Base-by-base conservation (phyloP, 2,329 filamentous ascomycete genomes). In the Emergomyces africanus region DNA sequence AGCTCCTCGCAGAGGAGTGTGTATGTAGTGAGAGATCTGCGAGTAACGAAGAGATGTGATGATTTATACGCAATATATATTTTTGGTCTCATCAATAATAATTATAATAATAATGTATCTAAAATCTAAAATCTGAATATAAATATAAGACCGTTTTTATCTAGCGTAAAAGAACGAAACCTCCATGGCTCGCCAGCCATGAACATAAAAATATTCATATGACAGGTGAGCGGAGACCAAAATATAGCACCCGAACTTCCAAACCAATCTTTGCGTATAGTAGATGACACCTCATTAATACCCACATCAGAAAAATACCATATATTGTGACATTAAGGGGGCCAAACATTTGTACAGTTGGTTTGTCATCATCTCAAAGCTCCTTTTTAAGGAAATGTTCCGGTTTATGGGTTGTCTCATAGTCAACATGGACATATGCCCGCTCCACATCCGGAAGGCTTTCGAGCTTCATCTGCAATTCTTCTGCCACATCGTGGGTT, bases 381-480 rank as follows among this genome's bases (percentile, higher is more conserved):
- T 85, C 83, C 74, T 86, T 86, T 71, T 86, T 86, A 70, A 83
- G 71, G 63, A 81, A 85, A 70, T 86, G 91, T 77, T 96, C 91
- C 0, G 92, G 92, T 72, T 94, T 91, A 73, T 97, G 94, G 20
- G 87, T 90, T 3, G 91, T 96, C 77, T 97, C 94, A 67, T 95
- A 97, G 72, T 99, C 94, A 20, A 96, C 91, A 72, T 99, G 94
- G 23, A 97, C 94, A 70, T 96, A 97, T 0, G 90, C 90, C 61
- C 94, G 79, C 80, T 97, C 94, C 10, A 97, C 86, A 70, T 96
- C 87, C 0, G 94, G 92, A 63, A 99, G 74, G 59, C 86, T 88
- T 80, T 99, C 94, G 2, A 97, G 79, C 77, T 97, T 97, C 63
- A 88, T 88, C 78, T 99, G 94, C 66, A 99, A 79, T 67, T 87